phyloP scores from a whole-genome alignment of 2,329 filamentous ascomycete genomes.

The Colletotrichum orchidophilum region DNA sequence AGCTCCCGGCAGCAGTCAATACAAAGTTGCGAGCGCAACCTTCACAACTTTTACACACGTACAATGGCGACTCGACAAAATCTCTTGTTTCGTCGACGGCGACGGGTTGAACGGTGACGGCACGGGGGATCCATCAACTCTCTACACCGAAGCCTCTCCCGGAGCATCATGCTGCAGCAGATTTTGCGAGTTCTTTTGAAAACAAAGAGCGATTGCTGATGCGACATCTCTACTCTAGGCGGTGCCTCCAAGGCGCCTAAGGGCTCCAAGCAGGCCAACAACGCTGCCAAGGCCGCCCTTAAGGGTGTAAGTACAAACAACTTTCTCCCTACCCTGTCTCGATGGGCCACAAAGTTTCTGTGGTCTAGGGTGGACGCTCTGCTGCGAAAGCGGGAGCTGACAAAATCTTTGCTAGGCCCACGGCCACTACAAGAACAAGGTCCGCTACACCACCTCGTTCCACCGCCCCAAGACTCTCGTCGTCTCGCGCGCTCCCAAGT shows the following conservation, averaged over 20 bases:
- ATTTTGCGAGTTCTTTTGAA: slow-evolving; percentile 75
- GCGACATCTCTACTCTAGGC: slow-evolving; percentile 63
- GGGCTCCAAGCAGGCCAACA: slow-evolving; percentile 86
- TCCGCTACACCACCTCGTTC: slow-evolving; percentile 93
- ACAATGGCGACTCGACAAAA: slow-evolving; percentile 26
- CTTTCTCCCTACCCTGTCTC: not conserved
- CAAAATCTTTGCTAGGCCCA: slow-evolving; percentile 50
- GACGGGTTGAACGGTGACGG: not conserved
- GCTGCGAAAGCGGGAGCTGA: not conserved
- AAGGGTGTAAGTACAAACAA: slow-evolving; percentile 80
- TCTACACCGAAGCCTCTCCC: not conserved
- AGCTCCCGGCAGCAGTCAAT: not conserved
- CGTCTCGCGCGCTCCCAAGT: slow-evolving; percentile 91
- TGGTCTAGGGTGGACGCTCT: not conserved
- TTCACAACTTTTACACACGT: slow-evolving; percentile 31
- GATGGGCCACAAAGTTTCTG: not conserved
- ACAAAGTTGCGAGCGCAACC: not conserved
- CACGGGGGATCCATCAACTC: slow-evolving; percentile 10
- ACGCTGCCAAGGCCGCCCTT: slow-evolving; percentile 94
- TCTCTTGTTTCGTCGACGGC: slow-evolving; percentile 28
- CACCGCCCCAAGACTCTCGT: slow-evolving; percentile 96
- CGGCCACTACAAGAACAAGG: slow-evolving; percentile 88
- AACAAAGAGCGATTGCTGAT: slow-evolving; percentile 77
- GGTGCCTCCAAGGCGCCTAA: slow-evolving; percentile 63
- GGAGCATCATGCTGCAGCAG: slow-evolving; percentile 75